Evolutionary conservation across 352 stramenopile genomes (phyloP), one percentile per base, ranked within the genome.

Genomic region (Globisporangium radiosum): DNA sequence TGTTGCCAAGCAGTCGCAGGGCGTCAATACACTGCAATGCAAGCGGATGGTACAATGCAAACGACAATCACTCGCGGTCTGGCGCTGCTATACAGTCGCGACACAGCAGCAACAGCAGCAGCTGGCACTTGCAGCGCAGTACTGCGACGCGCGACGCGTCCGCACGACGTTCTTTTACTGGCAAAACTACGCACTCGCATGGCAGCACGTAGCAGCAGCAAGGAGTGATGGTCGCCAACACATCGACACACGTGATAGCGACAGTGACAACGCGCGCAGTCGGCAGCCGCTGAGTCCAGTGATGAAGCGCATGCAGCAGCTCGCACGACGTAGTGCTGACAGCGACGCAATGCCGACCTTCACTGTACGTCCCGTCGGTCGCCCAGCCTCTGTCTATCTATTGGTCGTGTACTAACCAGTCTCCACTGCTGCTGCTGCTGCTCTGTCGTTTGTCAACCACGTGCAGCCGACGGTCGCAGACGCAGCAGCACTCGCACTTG

Each of bases 131-230:
- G 69, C 64, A 2, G 45, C 54, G 1, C 25, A 17, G 5, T 84
- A 87, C 40, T 65, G 68, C 25, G 39, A 55, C 3, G 57, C 64
- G 17, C 65, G 74, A 0, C 59, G 88, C 15, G 50, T 73, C 10
- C 75, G 69, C 19, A 44, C 62, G 2, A 51, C 72, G 10, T 88
- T 87, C 66, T 87, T 88, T 68, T 82, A 84, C 60, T 90, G 80
- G 80, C 80, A 88, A 56, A 85, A 82, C 55, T 88, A 88, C 52
- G 70, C 68, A n/a, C 71, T 90, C n/a, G 77, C 76, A 13, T 90
- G 80, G 80, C 78, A 80, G 52, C 75, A 85, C 36, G 72, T 66
- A 25, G 13, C 48, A 49, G 49, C 53, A 15, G 39, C 47, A 59
- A 15, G 17, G 39, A 37, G 13, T 38, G 37, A 7, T 36, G n/a